Evolutionary conservation across 306 rosid species (phyloP), one percentile per base, ranked within the genome.

Genomic region (Corylus heterophylla): DNA sequence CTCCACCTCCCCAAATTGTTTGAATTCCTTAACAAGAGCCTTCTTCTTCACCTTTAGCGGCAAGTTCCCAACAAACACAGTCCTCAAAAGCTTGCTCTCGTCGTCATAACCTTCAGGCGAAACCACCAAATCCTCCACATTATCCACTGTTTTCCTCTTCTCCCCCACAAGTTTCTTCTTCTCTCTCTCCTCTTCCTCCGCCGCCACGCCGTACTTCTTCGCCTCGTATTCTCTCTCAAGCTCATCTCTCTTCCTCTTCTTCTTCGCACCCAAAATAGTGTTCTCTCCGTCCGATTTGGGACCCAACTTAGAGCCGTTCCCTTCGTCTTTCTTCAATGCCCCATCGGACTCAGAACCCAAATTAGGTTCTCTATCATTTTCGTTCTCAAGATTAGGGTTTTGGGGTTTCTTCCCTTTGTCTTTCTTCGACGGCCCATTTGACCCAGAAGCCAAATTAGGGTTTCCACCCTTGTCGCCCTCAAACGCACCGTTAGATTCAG

Each of bases 41-140:
- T 95, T 95, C 89, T 93, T 93, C 78, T 93, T 95, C 76, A 88
- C 83, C 80, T 86, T 89, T 75, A 91, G 78, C 3, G 97, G 96
- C 80, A 95, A 90, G 81, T 95, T 95, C 58, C 99, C 98, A 31
- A 95, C 93, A 79, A 95, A 95, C 63, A 93, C 84, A n/a, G 99
- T 95, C 82, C 99, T 90, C 90, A 93, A 71, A 31, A 95, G 97
- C 88, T 91, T 93, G 62, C 80, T 82, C 76, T 93, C 98, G 13
- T 93, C 98, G 71, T 95, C 99, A 67, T 91, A 95, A 56, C 97
- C 97, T 69, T 90, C 97, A 67, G 89, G 90, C 1, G 94, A 69
- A 68, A 95, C 87, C 92, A 95, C 2, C 91, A 88, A 84, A 44
- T 90, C 93, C 1, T 92, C 90, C 37, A 93, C 85, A 80, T 90